Conservation (phyloP, 1,284 basidiomycete genomes). For the Meira nashicola region DNA sequence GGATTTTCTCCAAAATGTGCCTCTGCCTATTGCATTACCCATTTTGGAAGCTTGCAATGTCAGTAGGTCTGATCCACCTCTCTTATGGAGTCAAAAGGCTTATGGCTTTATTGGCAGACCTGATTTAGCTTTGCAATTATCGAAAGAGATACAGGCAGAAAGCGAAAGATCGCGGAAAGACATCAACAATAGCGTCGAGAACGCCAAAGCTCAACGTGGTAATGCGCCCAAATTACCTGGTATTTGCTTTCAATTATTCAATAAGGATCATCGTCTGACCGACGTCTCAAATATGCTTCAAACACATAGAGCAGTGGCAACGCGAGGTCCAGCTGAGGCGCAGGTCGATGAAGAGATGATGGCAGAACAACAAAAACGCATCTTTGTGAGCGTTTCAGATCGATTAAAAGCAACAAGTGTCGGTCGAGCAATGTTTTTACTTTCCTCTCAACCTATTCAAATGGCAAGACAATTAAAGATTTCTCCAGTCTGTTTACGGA, state of each 20-base stretch:
- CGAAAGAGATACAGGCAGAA: no score
- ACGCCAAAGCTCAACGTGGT: slow-evolving; percentile 21
- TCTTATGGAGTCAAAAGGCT: slow-evolving; percentile 66
- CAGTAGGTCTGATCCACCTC: slow-evolving; percentile 71
- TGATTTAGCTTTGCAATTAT: slow-evolving; percentile 60
- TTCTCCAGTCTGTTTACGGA: slow-evolving; percentile 32
- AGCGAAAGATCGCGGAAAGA: neutral
- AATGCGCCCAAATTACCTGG: slow-evolving; percentile 23
- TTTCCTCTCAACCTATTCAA: slow-evolving; percentile 35
- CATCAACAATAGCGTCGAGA: slow-evolving; percentile 11
- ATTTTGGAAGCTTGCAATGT: slow-evolving; percentile 74
- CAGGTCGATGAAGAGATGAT: slow-evolving; percentile 1
- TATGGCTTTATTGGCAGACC: slow-evolving; percentile 73
- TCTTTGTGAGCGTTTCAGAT: slow-evolving; percentile 19
- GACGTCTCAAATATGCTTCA: slow-evolving; percentile 46
- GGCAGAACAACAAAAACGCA: neutral
- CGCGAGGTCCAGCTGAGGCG: slow-evolving; percentile 15
- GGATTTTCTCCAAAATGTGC: slow-evolving; percentile 58
- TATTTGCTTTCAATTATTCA: slow-evolving; percentile 42
- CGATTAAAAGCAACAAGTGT: slow-evolving; percentile 41
- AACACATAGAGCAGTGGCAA: slow-evolving; percentile 27
- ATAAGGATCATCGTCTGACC: slow-evolving; percentile 36
- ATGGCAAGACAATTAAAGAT: slow-evolving; percentile 39
- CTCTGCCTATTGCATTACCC: slow-evolving; percentile 71
- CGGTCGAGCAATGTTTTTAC: slow-evolving; percentile 45